Percentiles rank a stretch among this genome's conserved stretches.
These are phyloP conservation scores for Erigeron philadelphicus DNA, from an alignment of 140 eudicot species.

Conservation along the genomic window DNA sequence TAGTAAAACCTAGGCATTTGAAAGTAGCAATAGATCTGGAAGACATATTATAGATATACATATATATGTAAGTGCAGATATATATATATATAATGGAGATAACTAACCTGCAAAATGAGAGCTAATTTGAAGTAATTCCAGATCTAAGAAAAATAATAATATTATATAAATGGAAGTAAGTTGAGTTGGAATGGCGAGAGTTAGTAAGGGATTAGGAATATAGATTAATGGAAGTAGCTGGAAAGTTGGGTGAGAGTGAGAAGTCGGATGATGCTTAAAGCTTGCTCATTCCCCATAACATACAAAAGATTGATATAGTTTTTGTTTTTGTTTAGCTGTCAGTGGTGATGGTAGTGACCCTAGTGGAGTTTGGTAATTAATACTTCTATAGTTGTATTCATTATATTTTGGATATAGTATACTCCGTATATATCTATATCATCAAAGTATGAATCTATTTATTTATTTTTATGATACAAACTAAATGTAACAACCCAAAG, in stretches of 20 bases:
- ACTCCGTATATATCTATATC: too few species aligned
- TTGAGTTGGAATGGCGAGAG: neutral
- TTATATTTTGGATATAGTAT: too few species aligned
- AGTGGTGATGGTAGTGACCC: conserved; percentile 7
- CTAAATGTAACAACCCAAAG: too few species aligned
- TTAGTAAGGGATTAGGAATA: conserved; percentile 12
- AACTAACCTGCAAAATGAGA: conserved; percentile 7
- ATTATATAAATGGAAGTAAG: neutral
- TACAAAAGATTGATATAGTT: too few species aligned
- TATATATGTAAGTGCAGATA: conserved; percentile 19
- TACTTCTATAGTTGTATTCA: neutral
- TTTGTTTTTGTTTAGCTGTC: conserved; percentile 17
- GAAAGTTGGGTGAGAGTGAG: conserved; percentile 32
- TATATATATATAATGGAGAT: neutral
- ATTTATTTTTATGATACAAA: too few species aligned
- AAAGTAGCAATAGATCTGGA: conserved; percentile 22
- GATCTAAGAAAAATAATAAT: conserved; percentile 31
- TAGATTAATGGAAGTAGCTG: conserved; percentile 25
- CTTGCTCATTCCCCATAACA: conserved; percentile 27
- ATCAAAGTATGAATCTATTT: too few species aligned
- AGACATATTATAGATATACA: neutral
- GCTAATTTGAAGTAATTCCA: conserved; percentile 11
- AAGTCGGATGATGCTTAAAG: conserved; percentile 41
- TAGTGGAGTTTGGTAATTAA: conserved; percentile 39
- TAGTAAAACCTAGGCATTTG: conserved; percentile 14